Evolutionary conservation across 2,329 filamentous ascomycete genomes (phyloP).

Genomic region (Didymella sp.): DNA sequence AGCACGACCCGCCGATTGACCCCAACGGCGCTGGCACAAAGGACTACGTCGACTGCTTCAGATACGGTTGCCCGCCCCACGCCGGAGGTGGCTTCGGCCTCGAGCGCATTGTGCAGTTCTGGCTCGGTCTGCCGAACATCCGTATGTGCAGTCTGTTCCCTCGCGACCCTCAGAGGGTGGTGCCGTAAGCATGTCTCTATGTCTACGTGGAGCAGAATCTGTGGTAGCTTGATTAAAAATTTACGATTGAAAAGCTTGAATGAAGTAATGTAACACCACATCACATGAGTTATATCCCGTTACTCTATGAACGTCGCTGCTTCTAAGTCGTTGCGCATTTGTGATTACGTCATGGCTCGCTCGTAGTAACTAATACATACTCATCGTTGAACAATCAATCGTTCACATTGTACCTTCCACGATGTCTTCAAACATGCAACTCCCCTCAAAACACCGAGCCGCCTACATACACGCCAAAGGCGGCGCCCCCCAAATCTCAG

Average conservation of each 20-base stretch:
- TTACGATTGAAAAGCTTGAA: background rate
- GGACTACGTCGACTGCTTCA: conserved; percentile 70
- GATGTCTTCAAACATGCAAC: background rate
- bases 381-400: background rate
- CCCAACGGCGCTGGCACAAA: conserved; percentile 65
- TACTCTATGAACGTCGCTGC: too few species aligned
- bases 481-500: conserved; percentile 15
- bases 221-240: background rate
- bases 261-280: background rate
- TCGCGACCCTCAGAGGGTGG: conserved; percentile 65
- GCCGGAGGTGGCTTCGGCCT: conserved; percentile 70
- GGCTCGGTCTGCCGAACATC: conserved; percentile 69
- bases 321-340: background rate
- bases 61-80: conserved; percentile 69
- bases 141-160: conserved; percentile 68
- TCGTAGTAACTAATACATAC: background rate
- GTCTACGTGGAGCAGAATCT: background rate
- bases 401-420: background rate
- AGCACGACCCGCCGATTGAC: conserved; percentile 64
- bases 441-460: conserved; percentile 6
- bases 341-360: background rate
- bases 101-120: conserved; percentile 72
- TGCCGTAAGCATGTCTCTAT: conserved; percentile 45
- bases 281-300: background rate
- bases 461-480: conserved; percentile 6